phyloP scores from a whole-genome alignment of 352 stramenopile genomes.

The Albugo laibachii region DNA sequence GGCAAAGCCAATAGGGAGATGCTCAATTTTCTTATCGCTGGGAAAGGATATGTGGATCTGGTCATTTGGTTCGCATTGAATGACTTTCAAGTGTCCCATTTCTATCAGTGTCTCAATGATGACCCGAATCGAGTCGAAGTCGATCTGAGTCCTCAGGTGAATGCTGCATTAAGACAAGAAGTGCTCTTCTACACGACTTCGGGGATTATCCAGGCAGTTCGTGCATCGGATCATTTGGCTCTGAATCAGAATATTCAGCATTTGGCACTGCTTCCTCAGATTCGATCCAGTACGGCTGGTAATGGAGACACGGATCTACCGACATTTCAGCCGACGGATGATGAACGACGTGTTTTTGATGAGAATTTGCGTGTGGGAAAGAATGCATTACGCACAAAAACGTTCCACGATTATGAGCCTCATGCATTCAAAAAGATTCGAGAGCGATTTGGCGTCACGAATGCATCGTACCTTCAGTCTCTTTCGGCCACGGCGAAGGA shows the following conservation, averaged over 20 bases:
- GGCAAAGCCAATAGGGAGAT: conserved; percentile 28
- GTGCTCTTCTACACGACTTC: conserved; percentile 83
- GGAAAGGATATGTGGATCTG: conserved; percentile 73
- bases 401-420: conserved; percentile 77
- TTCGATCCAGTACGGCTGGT: conserved; percentile 37
- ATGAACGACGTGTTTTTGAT: conserved; percentile 22
- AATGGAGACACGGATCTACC: conserved; percentile 67
- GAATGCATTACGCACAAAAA: conserved; percentile 27
- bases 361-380: conserved; percentile 58
- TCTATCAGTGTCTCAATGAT: conserved; percentile 34
- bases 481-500: conserved; percentile 78
- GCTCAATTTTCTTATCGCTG: conserved; percentile 72
- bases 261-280: conserved; percentile 59
- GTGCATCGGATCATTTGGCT: conserved; percentile 48
- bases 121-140: conserved; percentile 41
- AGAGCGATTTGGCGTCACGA: conserved; percentile 66
- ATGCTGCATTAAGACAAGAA: conserved; percentile 65
- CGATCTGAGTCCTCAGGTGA: conserved; percentile 79
- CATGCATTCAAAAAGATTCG: conserved; percentile 80
- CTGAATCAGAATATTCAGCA: conserved; percentile 70
- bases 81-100: conserved; percentile 59
- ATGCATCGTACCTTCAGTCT: conserved; percentile 64
- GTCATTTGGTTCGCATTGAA: conserved; percentile 81
- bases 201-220: conserved; percentile 75
- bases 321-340: conserved; percentile 6